Base-by-base conservation (phyloP, 805 yeast genomes). In the Saccharomycopsis capsularis region DNA sequence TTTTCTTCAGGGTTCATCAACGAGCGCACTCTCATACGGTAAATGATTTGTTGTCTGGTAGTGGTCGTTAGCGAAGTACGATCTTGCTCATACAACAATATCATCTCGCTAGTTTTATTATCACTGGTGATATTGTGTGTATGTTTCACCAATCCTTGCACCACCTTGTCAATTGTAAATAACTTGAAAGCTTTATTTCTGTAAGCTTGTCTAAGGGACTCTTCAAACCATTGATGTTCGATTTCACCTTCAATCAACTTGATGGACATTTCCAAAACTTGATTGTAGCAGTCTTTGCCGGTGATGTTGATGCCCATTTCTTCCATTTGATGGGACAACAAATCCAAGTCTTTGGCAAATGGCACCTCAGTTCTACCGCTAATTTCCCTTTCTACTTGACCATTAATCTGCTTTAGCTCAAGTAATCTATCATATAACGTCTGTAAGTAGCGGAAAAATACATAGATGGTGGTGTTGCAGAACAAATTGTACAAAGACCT, bases 1-100 rank as follows among this genome's bases (percentile, higher is more conserved):
- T 87, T 87, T 63, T 93, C 99, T 50, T 90, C 95, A 4, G 78
- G 67, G n/a, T 74, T 73, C 84, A 93, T 84, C 52, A 84, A 71
- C 16, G 82, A 71, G 64, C 96, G 81, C 5, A 86, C 93, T 60
- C 82, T 85, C 77, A 90, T 79, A 58, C 98, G 82, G 67, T 90
- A 89, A 55, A 90, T 67, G 52, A 93, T 91, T 70, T 93, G 99
- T 55, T 84, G 85, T 55, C 81, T 84, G 4, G 95, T 85, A 22
- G 86, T 81, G 0, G 96, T 84, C 22, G 71, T 65, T 0, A 76
- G 66, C 15, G 19, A 25, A 29, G 70, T 68, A 53, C 97, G 76
- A 60, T 93, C 98, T 44, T 75, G 71, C 61, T 91, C 99, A 73
- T 81, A 91, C 54, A 90, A 68, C 24, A 81, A 67, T 64, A 91